Evolutionary conservation across 1,139 yeast species (phyloP), one percentile per base, ranked within the genome.

Genomic region (Yamadazyma membranifaciens): DNA sequence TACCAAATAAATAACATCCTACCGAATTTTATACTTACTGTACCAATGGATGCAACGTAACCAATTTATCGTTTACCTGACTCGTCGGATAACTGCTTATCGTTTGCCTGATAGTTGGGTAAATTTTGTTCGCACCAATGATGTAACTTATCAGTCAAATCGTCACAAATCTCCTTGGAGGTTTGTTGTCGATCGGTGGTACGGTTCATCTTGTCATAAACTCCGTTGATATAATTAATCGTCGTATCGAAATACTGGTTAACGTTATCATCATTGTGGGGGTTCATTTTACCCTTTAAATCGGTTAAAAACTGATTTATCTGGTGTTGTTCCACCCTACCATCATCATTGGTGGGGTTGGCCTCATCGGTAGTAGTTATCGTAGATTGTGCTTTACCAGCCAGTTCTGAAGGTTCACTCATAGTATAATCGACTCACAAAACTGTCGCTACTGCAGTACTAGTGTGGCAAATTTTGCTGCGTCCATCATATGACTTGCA

Each of bases 151-250:
- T 40, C 42, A 25, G 56, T 57, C 45, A 69, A 57, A 46, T 69
- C 75, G 6, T 65, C 57, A 3, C 74, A 72, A 27, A 71, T 64
- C 35, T 67, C 73, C 36, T 63, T 51, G 5, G 73, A 63, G 0
- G 73, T 59, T 20, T 56, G 59, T 17, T 69, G 68, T 36, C 55
- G 60, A 44, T 69, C 65, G 14, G 55, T 52, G 9, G 68, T 48
- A 1, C 55, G 52, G 17, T 61, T 50, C 68, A 70, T 62, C 42
- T 63, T 63, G 36, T 56, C 40, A 43, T 63, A 49, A 10, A 59
- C 60, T 2, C 48, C 47, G 45, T 54, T 56, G 24, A 70, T 52
- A 45, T 69, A 69, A 29, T 52, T 47, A 43, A 63, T 57, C 3
- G 69, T 54, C 31, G 51, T 52, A 37, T 59, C 56, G 38, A 70